Base-by-base conservation (phyloP, 2,329 filamentous ascomycete species). In the Hirsutella thompsonii region DNA sequence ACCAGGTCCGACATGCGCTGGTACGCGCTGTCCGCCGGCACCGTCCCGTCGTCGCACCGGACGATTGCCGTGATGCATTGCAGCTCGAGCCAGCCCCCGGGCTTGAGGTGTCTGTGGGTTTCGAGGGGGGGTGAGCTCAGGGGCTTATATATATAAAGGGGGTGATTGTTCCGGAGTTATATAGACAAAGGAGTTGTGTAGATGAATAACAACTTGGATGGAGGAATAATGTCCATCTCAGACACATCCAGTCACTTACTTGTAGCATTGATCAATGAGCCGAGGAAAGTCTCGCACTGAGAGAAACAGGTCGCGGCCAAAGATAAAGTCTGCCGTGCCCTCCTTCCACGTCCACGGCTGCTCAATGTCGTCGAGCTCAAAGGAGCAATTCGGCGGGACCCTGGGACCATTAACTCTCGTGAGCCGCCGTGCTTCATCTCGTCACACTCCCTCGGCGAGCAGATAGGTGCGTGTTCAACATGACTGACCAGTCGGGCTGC, bases 321-420 rank as follows among this genome's bases (percentile, higher is more conserved):
- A 60, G 40, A 63, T 53, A 37, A 60, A 58, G 44, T 63, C 61
- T 39, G 59, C 54, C 16, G 46, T 54, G 13, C 55, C 44, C 23
- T 55, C 47, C 5, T 66, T 63, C 56, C 58, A 60, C 1, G 54
- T 57, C 59, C 59, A 62, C 2, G 49, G 44, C 30, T 53, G 47
- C 41, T 61, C 59, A 1, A 61, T 52, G 38, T 63, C 61, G 42
- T 63, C 59, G 13, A 63, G 49, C 26, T 63, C 57, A 36, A 61
- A 63, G 3, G 42, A 46, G 20, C 56, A 60, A 40, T 62, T 61
- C 5, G 59, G 57, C 3, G 60, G 59, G 1, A 62, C 55, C 55
- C 59, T 57, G 33, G 64, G 6, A n/a, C n/a, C n/a, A n/a, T n/a
- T 13, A 29, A 29, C 26, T 8, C 8, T 8, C 26, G 13, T 29